A percentile compares a stretch with the other conserved stretches of the same genome.
These are phyloP conservation scores for Pythium pyrilobum DNA, from an alignment of 352 stramenopile genomes.

Conservation along the genomic window DNA sequence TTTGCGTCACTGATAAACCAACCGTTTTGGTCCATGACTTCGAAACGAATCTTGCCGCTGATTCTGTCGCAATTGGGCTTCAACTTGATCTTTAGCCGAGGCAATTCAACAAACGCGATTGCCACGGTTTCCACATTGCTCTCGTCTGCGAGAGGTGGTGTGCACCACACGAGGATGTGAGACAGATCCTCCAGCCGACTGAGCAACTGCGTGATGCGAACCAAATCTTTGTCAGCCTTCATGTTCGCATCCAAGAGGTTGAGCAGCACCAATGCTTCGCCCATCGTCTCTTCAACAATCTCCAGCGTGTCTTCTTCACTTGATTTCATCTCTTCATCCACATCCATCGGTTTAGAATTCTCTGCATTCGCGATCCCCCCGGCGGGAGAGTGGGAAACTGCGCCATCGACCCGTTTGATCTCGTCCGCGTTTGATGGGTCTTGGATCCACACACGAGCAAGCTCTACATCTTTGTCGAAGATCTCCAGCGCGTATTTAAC, in stretches of 20 bases:
- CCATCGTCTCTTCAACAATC: slow-evolving; percentile 50
- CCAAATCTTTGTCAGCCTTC: slow-evolving; percentile 29
- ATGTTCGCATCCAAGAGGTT: slow-evolving; percentile 88
- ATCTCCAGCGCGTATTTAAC: slow-evolving; percentile 63
- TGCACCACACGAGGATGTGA: slow-evolving; percentile 96
- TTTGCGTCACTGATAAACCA: slow-evolving; percentile 77
- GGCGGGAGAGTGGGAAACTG: neutral
- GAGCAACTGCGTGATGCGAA: slow-evolving; percentile 86
- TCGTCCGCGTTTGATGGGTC: slow-evolving; percentile 57
- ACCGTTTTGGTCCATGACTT: slow-evolving; percentile 76
- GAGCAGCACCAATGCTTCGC: slow-evolving; percentile 88
- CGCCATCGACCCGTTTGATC: slow-evolving; percentile 50
- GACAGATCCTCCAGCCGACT: slow-evolving; percentile 95
- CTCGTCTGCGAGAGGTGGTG: slow-evolving; percentile 23
- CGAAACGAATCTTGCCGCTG: slow-evolving; percentile 44
- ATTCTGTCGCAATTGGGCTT: slow-evolving; percentile 44
- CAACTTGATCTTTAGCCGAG: slow-evolving; percentile 96
- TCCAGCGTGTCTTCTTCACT: slow-evolving; percentile 41
- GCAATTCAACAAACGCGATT: slow-evolving; percentile 97
- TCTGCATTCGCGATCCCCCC: neutral
- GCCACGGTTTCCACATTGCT: neutral
- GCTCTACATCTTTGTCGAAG: slow-evolving; percentile 57
- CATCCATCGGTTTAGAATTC: slow-evolving; percentile 40
- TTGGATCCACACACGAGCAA: slow-evolving; percentile 57
- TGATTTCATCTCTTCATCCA: slow-evolving; percentile 47